Evolutionary conservation across 441 rosid genomes (phyloP), one percentile per base, ranked within the genome.

Genomic region (Erysimum pusillum): DNA sequence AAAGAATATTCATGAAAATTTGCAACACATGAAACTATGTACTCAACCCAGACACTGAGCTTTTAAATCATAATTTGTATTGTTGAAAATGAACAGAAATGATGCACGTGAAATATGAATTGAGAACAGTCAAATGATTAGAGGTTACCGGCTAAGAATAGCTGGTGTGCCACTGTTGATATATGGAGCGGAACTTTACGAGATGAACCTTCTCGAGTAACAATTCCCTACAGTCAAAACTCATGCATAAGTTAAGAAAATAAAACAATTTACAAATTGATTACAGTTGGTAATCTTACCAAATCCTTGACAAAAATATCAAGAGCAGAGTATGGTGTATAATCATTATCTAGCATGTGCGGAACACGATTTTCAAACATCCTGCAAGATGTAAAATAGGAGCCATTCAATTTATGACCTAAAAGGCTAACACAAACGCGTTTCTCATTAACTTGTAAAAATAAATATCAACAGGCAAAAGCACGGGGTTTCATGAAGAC

Each of bases 351-450:
- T 83, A 96, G 71, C 98, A 96, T 93, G 84, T 96, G 99, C 0
- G 98, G 98, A 82, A 90, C 99, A 22, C 99, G 97, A 79, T 96
- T 96, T 86, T 90, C 97, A 87, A 91, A 89, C 97, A 96, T 93
- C 98, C 99, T 96, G 90, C 86, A 83, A 83, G 63, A 74, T 53
- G 69, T 68, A 46, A 45, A 78, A 69, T 44, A 77, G 52, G 65
- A 78, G 32, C 59, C 60, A 35, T 73, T 77, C 57, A 64, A 22
- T 34, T 39, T 48, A 77, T 58, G 62, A 64, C 18, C 7, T 20
- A 72, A 13, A 17, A 58, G 17, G 71, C 63, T n/a, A 22, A 72
- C 64, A 78, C 44, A 59, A 41, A 20, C 20, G 69, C 17, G 9
- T 15, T 35, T 73, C 54, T 61, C 52, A 52, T 73, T 35, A 56